Base-by-base conservation (phyloP, 208 protist species). In the Blechomonas ayalai region DNA sequence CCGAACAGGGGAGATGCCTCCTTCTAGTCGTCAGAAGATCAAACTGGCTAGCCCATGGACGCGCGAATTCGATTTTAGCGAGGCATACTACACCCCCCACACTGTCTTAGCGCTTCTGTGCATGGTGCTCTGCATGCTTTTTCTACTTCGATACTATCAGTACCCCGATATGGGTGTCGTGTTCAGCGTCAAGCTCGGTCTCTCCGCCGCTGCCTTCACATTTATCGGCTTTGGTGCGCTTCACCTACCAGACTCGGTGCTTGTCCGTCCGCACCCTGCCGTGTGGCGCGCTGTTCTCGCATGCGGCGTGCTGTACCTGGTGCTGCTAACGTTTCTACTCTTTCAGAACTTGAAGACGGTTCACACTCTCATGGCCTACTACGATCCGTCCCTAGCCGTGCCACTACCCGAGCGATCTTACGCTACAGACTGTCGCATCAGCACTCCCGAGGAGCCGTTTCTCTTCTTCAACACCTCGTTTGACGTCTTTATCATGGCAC, bases 401-500 rank as follows among this genome's bases (percentile, higher is more conserved):
- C 59, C 67, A 13, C 51, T 96, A 19, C 82, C 84, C 28, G 93
- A 98, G 66, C 65, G 68, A 18, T 51, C 72, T 16, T 98, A 98
- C 66, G 95, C 88, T n/a, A 67, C 71, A 15, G 78, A 97, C 53
- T 98, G 96, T 64, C 68, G 80, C n/a, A 37, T 98, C 24, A 92
- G 61, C 42, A 96, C 90, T 1, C 63, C 68, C 23, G 59, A 96
- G 51, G 23, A 91, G 24, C 84, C 87, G 33, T 82, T 55, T 40
- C 73, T 93, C 22, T 57, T 96, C 1, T 63, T 70, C 19, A 32
- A 72, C 32, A 82, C 82, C 7, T 38, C 90, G n/a, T 84, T 92
- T 16, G 97, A 98, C 60, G 65, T 86, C 40, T 98, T 98, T 62
- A 75, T 98, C 44, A 13, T 97, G 10, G 96, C 95, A 0, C 97